These are phyloP conservation scores for Epichloe gansuensis DNA, from an alignment of 2,329 filamentous ascomycete genomes.

Conservation along the genomic window DNA sequence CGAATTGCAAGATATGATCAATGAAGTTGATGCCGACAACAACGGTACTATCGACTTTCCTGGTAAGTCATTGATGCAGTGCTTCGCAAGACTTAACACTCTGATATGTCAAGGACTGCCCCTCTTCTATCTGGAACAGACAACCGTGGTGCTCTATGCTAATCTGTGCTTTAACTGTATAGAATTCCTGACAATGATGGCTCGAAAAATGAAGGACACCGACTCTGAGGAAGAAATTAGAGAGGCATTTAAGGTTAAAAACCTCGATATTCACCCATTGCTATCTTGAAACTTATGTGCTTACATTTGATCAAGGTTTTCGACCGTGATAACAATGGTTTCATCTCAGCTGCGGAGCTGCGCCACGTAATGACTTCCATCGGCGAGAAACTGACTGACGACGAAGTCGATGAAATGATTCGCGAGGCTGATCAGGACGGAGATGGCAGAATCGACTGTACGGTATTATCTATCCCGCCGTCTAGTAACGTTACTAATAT, in stretches of 20 bases:
- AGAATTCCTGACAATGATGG: conserved; percentile 94
- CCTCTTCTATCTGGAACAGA: background rate
- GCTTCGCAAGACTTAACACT: background rate
- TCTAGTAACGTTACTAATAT: conserved; percentile 10
- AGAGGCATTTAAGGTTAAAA: conserved; percentile 67
- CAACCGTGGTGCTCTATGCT: background rate
- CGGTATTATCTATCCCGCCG: conserved; percentile 17
- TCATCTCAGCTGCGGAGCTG: conserved; percentile 79
- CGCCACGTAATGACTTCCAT: conserved; percentile 89
- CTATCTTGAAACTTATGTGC: background rate
- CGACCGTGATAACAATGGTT: conserved; percentile 83
- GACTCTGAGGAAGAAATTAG: conserved; percentile 86
- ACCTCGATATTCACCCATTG: background rate
- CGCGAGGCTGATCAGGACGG: conserved; percentile 83
- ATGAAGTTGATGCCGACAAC: conserved; percentile 86
- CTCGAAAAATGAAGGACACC: conserved; percentile 87
- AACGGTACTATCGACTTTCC: conserved; percentile 88
- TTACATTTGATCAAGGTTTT: conserved; percentile 43
- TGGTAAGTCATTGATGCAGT: conserved; percentile 39
- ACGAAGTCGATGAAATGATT: conserved; percentile 90
- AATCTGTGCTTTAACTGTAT: conserved; percentile 3
- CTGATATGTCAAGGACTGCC: background rate
- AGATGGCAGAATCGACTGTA: conserved; percentile 81
- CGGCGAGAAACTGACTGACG: conserved; percentile 81
- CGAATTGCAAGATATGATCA: conserved; percentile 88